Percentiles rank a stretch among this genome's conserved stretches.
Conservation (phyloP, 1,284 basidiomycete genomes). For the Microbotryum saponariae region DNA sequence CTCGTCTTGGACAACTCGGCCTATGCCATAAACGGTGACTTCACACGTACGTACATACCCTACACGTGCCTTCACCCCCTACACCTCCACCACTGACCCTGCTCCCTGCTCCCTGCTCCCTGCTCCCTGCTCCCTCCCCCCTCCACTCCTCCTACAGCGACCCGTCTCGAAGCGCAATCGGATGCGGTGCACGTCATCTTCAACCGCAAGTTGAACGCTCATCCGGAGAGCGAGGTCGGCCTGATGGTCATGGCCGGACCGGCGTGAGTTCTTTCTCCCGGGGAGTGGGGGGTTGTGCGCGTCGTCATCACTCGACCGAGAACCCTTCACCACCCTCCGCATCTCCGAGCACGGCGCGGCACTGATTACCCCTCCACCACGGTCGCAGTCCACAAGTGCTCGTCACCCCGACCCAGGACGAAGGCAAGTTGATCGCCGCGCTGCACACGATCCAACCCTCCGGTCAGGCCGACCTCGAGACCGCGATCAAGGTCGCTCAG, state of each 20-base stretch:
- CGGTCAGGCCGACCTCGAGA: conserved; percentile 74
- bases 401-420: conserved; percentile 88
- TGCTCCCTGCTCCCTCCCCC: background rate
- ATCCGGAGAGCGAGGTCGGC: conserved; percentile 95
- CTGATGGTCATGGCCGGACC: conserved; percentile 92
- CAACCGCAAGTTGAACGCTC: conserved; percentile 85
- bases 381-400: conserved; percentile 75
- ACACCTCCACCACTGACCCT: conserved; percentile 53
- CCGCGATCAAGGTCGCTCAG: conserved; percentile 85
- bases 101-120: background rate
- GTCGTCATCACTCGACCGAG: too few relatives aligned
- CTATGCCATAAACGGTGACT: conserved; percentile 72
- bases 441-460: conserved; percentile 61
- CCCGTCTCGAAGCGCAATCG: conserved; percentile 70
- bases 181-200: conserved; percentile 89
- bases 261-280: conserved; percentile 51
- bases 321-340: too few relatives aligned
- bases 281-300: background rate
- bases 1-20: conserved; percentile 50
- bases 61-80: conserved; percentile 13
- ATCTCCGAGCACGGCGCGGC: too few relatives aligned
- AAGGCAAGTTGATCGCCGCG: conserved; percentile 80
- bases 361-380: too few relatives aligned
- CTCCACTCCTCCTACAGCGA: conserved; percentile 17
- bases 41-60: conserved; percentile 51